Evolutionary conservation across 78 protist species (phyloP).

Genomic region (Emiliania huxleyi): DNA sequence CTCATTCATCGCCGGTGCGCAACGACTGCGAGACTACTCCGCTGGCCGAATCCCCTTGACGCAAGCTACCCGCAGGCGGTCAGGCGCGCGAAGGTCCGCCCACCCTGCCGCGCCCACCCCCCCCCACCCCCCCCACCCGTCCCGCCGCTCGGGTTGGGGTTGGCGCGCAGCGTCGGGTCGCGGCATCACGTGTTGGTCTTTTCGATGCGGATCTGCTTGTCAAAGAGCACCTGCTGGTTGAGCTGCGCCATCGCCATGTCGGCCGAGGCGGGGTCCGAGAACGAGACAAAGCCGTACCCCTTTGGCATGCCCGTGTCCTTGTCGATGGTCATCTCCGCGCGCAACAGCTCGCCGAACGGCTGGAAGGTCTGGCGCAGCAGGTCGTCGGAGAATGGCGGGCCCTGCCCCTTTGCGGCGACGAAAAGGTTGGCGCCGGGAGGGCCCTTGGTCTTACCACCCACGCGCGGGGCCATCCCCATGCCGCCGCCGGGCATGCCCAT

Average conservation of each 20-base stretch:
- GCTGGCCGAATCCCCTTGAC: too few species aligned
- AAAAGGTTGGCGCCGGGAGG: background rate
- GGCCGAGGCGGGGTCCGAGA: background rate
- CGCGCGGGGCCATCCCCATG: background rate
- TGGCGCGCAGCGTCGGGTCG: too few species aligned
- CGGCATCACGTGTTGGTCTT: background rate
- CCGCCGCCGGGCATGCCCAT: background rate
- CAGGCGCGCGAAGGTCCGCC: too few species aligned
- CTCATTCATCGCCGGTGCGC: too few species aligned
- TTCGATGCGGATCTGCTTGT: background rate
- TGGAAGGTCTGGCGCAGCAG: background rate
- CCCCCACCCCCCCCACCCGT: too few species aligned
- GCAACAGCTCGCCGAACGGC: background rate
- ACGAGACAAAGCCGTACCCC: background rate
- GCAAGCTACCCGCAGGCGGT: too few species aligned
- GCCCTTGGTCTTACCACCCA: background rate
- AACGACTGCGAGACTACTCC: too few species aligned
- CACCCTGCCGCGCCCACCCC: too few species aligned
- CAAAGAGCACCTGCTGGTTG: background rate
- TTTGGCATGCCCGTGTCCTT: background rate
- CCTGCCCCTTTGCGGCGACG: background rate
- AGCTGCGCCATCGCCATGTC: background rate
- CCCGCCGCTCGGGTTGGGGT: too few species aligned
- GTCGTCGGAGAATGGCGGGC: background rate
- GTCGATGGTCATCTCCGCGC: background rate